Percentiles rank a stretch among this genome's conserved stretches.
phyloP scores from a whole-genome alignment of 75 land plant genomes.

The Pinus taeda region DNA sequence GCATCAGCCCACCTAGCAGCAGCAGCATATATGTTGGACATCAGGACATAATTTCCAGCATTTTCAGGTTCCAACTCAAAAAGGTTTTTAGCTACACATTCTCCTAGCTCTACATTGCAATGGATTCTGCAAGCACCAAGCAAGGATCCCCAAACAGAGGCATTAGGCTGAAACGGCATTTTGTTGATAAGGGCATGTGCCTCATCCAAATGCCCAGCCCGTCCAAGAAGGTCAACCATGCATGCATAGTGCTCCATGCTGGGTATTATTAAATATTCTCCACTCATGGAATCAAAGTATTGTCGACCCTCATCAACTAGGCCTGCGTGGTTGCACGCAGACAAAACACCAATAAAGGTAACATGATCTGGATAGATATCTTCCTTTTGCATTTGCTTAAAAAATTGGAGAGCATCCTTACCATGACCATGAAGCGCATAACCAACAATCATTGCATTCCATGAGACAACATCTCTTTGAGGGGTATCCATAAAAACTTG shows the following conservation, averaged over 20 bases:
- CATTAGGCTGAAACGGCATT: conserved; percentile 15
- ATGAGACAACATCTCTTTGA: conserved; percentile 11
- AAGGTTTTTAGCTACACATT: conserved; percentile 2
- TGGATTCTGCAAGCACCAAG: conserved; percentile 20
- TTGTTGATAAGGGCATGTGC: conserved; percentile 6
- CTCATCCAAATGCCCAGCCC: conserved; percentile 11
- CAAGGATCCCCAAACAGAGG: conserved; percentile 7
- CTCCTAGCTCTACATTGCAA: conserved; percentile 15
- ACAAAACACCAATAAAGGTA: conserved; percentile 13
- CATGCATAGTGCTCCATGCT: conserved; percentile 15
- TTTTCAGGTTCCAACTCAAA: conserved; percentile 10
- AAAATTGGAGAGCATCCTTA: conserved; percentile 15
- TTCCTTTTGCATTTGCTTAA: conserved; percentile 8
- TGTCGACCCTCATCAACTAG: conserved; percentile 15
- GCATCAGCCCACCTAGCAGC: conserved; percentile 6
- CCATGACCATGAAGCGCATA: conserved; percentile 13
- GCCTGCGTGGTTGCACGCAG: conserved; percentile 16
- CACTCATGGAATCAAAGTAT: conserved; percentile 6
- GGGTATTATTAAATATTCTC: conserved; percentile 13
- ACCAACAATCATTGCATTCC: conserved; percentile 15
- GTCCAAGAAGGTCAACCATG: conserved; percentile 16
- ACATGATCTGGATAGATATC: conserved; percentile 10
- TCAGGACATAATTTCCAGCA: conserved; percentile 8
- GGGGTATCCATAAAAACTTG: not conserved
- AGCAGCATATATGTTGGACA: conserved; percentile 14